These are phyloP conservation scores for Dryas integrifolia DNA, from an alignment of 331 rosid species.

Conservation along the genomic window DNA sequence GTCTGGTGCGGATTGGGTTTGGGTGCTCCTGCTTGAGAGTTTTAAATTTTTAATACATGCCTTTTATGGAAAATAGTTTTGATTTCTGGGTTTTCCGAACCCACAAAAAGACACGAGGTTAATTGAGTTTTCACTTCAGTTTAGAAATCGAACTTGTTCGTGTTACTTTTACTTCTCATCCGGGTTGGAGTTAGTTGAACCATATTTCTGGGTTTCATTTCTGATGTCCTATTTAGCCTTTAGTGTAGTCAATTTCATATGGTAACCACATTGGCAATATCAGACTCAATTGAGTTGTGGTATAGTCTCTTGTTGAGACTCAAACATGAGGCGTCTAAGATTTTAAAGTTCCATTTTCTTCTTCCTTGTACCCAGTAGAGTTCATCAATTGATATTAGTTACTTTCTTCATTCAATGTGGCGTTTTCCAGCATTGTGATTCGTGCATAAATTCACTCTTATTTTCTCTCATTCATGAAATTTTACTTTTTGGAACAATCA, in stretches of 20 bases:
- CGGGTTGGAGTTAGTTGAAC: too few species aligned
- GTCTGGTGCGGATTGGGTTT: neutral
- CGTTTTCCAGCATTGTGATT: neutral
- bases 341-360: neutral
- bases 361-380: slow-evolving; percentile 9
- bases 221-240: neutral
- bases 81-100: slow-evolving; percentile 3
- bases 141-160: neutral
- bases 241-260: neutral
- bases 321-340: neutral
- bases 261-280: too few species aligned
- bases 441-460: neutral
- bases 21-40: neutral
- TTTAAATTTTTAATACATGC: neutral
- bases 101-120: neutral
- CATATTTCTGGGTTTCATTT: neutral
- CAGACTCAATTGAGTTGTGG: neutral
- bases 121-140: neutral
- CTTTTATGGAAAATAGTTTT: neutral
- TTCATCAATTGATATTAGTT: slow-evolving; percentile 3
- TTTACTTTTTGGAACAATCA: neutral
- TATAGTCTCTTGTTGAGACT: neutral
- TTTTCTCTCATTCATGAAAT: neutral
- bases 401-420: neutral
- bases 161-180: neutral